Evolutionary conservation across 169 alveolate genomes (phyloP), one percentile per base, ranked within the genome.

Genomic region (Plasmodium yoelii): DNA sequence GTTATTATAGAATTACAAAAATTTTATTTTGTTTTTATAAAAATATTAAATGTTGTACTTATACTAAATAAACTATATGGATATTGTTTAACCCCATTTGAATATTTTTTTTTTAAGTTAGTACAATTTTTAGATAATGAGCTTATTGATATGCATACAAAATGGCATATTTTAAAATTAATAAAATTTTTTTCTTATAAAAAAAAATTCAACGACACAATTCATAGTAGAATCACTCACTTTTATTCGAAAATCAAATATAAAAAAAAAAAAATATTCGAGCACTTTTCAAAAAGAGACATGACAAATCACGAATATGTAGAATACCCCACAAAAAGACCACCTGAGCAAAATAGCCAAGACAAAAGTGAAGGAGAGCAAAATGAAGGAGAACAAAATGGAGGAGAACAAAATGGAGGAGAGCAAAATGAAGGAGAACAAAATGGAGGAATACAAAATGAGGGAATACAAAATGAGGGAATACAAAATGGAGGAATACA

Each of bases 11-110:
- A 77, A 56, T 63, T 77, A 15, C 73, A 63, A 39, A 77, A 53
- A 34, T 77, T 77, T 77, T 77, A 77, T 77, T 77, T 63, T n/a
- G 51, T 63, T n/a, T 77, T 77, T 64, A 26, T 77, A 13, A 77
- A 77, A 18, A 44, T 77, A 15, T 64, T 77, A 77, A 77, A 77
- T 51, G 47, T 64, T 22, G 57, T 77, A 46, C 42, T 63, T 10
- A 49, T 64, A 34, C 47, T 77, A 12, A 77, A 28, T 68, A 77
- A 44, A 39, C 34, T 57, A 63, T 63, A 77, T 77, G 77, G 61
- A 1, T 51, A 49, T 57, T 57, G n/a, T 15, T 49, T 42, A 77
- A 77, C 63, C n/a, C 69, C 63, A 4, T 77, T 77, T 64, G 88
- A 77, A 34, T 77, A 12, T 63, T 77, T 77, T 59, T 77, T 77